Evolutionary conservation across 805 yeast species (phyloP).

Genomic region (Schwanniomyces pseudopolymorphus): DNA sequence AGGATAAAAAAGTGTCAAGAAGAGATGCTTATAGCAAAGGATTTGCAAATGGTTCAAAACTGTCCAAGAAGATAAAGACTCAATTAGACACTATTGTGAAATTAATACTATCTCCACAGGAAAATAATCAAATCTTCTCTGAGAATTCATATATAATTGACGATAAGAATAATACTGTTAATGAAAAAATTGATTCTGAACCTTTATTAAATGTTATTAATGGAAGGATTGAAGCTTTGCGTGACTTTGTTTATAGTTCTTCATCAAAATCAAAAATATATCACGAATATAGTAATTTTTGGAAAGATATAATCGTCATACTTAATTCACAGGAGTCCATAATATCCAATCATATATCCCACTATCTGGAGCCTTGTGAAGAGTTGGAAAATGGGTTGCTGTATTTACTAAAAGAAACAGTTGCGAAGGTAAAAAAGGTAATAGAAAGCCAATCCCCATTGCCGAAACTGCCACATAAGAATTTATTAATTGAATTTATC

Average conservation of each 20-base stretch:
- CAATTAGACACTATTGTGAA: conserved; percentile 13
- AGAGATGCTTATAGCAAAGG: conserved; percentile 34
- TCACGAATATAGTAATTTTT: conserved; percentile 24
- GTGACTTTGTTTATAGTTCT: conserved; percentile 20
- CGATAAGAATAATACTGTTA: conserved; percentile 34
- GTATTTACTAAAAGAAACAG: conserved; percentile 3
- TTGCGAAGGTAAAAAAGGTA: not conserved
- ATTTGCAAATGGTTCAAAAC: conserved; percentile 30
- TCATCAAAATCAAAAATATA: conserved; percentile 26
- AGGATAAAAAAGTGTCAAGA: conserved; percentile 19
- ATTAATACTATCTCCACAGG: not conserved
- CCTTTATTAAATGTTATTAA: conserved; percentile 31
- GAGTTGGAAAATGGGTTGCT: conserved; percentile 7
- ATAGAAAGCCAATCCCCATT: not conserved
- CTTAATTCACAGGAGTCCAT: conserved; percentile 26
- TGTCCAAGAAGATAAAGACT: conserved; percentile 21
- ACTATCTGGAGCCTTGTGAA: conserved; percentile 5
- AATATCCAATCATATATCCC: conserved; percentile 15
- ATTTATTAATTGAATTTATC: conserved; percentile 8
- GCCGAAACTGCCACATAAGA: not conserved
- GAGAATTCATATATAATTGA: conserved; percentile 17
- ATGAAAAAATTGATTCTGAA: conserved; percentile 30
- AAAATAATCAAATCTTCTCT: conserved; percentile 1
- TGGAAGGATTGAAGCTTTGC: conserved; percentile 26
- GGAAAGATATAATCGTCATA: conserved; percentile 25